phyloP scores from a whole-genome alignment of 139 green algal genomes.

The Protoeuglena noctilucae region DNA sequence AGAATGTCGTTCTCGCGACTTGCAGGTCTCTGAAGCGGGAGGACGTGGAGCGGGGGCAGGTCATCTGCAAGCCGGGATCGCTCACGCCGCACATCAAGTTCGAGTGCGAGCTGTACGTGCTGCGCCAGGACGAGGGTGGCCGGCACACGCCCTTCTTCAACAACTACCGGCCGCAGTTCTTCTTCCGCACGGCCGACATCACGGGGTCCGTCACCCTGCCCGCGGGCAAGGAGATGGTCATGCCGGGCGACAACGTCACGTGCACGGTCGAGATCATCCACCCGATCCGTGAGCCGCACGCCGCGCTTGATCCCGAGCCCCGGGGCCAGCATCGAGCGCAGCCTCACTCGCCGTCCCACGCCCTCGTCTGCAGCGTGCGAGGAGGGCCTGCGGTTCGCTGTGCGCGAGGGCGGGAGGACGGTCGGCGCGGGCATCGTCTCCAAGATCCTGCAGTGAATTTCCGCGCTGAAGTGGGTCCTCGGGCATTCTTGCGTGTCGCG shows the following conservation, averaged over 20 bases:
- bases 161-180: constrained; percentile 98
- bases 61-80: constrained; percentile 68
- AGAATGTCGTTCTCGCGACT: too few species aligned
- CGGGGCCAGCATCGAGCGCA: too few species aligned
- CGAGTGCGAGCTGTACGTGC: constrained; percentile 79
- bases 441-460: constrained; percentile 30
- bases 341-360: too few species aligned
- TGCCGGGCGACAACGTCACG: constrained; percentile 94
- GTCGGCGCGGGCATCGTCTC: constrained; percentile 87
- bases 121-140: constrained; percentile 96
- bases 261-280: constrained; percentile 67
- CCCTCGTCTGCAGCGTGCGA: too few species aligned
- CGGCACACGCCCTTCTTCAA: constrained; percentile 94
- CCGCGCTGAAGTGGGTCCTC: too few species aligned
- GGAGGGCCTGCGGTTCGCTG: constrained; percentile 79
- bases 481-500: too few species aligned
- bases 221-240: constrained; percentile 84
- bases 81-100: constrained; percentile 69
- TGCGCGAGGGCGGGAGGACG: constrained; percentile 84
- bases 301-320: too few species aligned
- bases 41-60: constrained; percentile 13
- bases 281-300: constrained; percentile 29
- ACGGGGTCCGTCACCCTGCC: constrained; percentile 67
- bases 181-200: constrained; percentile 89
- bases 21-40: too few species aligned